Evolutionary conservation across 2,329 filamentous ascomycete genomes (phyloP), one percentile per base, ranked within the genome.

Genomic region (Penicillium sp.): DNA sequence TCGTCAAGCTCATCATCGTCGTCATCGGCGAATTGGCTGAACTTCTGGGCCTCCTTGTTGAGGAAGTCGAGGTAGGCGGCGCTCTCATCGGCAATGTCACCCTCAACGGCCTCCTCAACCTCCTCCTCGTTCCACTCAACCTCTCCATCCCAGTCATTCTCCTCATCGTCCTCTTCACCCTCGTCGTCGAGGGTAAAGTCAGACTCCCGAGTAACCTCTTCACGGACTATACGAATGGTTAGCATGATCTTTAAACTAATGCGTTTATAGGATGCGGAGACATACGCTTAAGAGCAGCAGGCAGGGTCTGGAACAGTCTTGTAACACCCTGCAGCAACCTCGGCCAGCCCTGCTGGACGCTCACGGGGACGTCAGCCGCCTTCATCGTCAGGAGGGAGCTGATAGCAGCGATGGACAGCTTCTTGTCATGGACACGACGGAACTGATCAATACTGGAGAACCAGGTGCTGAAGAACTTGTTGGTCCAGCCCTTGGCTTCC

Each of bases 391-490:
- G 85, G 11, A 99, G 85, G 6, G 92, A 85, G 59, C 91, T 89
- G 68, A 99, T 98, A 49, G 93, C 94, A 18, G 93, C 91, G 69
- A 99, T 97, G 62, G 92, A 97, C 27, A 99, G 83, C 82, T 97
- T 99, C 85, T 99, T 99, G 81, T 99, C 95, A 74, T 99, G 95
- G 2, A 99, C 95, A 43, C 95, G 86, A 54, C 87, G 90, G 79
- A 99, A 98, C 70, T 87, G 89, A 62, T 96, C 90, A 80, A 99
- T 99, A 79, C 89, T 96, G 43, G 91, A 91, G 77, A 99, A 99
- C 95, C 95, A 99, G 59, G 96, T 81, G 77, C 91, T 96, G 82
- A 99, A 99, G 81, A 99, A 99, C 73, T 96, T 96, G 79, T 98
- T 98, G 6, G 95, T 98, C 94, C 93, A 97, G 60, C 87, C 89